phyloP scores from a whole-genome alignment of 148 eudicot genomes.

The Dysphania ambrosioides region DNA sequence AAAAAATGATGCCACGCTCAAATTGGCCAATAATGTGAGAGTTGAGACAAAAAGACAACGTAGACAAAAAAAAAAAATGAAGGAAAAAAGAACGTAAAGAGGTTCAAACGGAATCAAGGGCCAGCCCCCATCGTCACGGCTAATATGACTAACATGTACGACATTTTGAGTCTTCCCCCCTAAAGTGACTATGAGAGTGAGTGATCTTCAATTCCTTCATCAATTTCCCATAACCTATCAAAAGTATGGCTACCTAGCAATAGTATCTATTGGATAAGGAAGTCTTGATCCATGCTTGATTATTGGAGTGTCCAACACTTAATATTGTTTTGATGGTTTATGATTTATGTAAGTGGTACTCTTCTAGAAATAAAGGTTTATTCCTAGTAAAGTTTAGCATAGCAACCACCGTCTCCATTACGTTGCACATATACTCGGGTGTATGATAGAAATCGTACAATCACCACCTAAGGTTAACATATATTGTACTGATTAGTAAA shows the following conservation, averaged over 20 bases:
- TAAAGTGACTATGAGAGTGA: too few relatives aligned
- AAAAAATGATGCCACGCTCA: slow-evolving; percentile 11
- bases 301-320: too few relatives aligned
- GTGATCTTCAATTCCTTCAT: neutral
- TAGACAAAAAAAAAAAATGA: neutral
- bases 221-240: neutral
- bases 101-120: neutral
- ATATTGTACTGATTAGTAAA: too few relatives aligned
- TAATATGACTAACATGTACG: neutral
- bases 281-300: neutral
- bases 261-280: neutral
- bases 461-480: too few relatives aligned
- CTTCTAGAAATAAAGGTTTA: too few relatives aligned
- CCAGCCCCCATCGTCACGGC: neutral
- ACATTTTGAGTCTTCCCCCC: neutral
- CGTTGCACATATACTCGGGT: too few relatives aligned
- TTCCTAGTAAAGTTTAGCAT: too few relatives aligned
- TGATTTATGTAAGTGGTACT: too few relatives aligned
- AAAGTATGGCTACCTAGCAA: neutral
- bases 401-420: too few relatives aligned
- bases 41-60: neutral
- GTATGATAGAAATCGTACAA: too few relatives aligned
- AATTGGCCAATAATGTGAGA: slow-evolving; percentile 12
- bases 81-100: neutral
- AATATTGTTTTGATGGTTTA: too few relatives aligned